phyloP scores from a whole-genome alignment of 371 early-diverging fungal genomes.

The Mucor sp. region DNA sequence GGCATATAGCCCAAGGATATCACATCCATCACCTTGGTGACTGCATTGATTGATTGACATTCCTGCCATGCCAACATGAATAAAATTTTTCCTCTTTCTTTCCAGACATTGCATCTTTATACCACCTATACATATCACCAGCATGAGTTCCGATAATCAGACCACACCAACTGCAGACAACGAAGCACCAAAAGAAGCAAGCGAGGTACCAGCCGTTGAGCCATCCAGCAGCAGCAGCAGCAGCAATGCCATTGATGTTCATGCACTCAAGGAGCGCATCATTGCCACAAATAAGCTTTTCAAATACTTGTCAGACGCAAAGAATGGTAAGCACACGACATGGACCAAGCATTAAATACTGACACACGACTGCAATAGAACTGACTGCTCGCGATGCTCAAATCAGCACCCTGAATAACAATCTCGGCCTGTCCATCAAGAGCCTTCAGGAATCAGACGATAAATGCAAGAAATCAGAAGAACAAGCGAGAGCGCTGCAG shows the following conservation, averaged over 20 bases:
- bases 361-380: background rate
- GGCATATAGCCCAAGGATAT: too few relatives aligned
- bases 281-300: conserved; percentile 1
- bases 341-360: background rate
- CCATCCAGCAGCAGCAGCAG: background rate
- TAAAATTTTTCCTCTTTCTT: background rate
- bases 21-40: background rate
- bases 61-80: background rate
- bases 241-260: background rate
- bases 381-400: background rate
- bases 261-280: background rate
- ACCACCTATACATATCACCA: background rate
- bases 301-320: background rate
- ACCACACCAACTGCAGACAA: background rate
- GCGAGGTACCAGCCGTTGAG: background rate
- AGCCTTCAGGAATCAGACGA: background rate
- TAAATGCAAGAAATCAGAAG: background rate
- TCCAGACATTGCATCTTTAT: background rate
- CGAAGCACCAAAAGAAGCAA: background rate
- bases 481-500: background rate
- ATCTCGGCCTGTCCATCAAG: background rate
- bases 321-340: background rate
- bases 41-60: background rate
- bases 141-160: background rate
- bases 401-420: background rate